Conservation (phyloP, 164 flowering plant species). For the Vitis vinifera region ASM3070453v1 NC_081807.1:3150001-3150500, state of each 20-base stretch:
- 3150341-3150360: not conserved
- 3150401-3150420: too few relatives aligned
- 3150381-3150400: too few relatives aligned
- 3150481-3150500: too few relatives aligned
- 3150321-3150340: too few relatives aligned
- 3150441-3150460: too few relatives aligned
- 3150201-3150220: constrained; percentile 87
- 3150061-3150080: too few relatives aligned
- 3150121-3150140: not conserved
- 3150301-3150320: not conserved
- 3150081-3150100: not conserved
- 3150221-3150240: constrained; percentile 95
- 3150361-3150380: not conserved
- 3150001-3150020: not conserved
- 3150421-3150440: too few relatives aligned
- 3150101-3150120: not conserved
- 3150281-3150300: not conserved
- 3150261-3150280: constrained; percentile 43
- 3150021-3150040: not conserved
- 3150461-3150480: too few relatives aligned
- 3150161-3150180: constrained; percentile 88
- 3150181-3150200: constrained; percentile 70
- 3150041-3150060: not conserved
- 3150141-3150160: constrained; percentile 56
- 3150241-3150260: constrained; percentile 88